phyloP scores from a whole-genome alignment of 352 stramenopile genomes.

The Globisporangium acanthophoron region DNA sequence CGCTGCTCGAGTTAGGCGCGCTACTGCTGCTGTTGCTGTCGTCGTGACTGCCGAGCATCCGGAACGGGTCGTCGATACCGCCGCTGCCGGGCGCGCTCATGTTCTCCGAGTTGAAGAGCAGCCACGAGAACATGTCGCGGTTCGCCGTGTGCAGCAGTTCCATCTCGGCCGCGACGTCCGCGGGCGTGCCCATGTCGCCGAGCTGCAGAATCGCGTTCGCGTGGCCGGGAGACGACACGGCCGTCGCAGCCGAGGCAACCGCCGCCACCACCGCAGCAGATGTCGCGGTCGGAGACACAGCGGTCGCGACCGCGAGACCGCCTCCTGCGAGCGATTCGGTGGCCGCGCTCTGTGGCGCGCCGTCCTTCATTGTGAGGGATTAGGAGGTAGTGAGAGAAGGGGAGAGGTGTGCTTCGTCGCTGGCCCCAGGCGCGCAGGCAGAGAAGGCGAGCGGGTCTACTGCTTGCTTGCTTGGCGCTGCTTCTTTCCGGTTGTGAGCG shows the following conservation, averaged over 20 bases:
- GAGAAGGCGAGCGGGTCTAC: neutral
- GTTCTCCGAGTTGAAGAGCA: conserved; percentile 84
- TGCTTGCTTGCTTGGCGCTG: neutral
- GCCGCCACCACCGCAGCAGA: conserved; percentile 1
- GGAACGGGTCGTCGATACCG: conserved; percentile 56
- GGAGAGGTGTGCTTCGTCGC: neutral
- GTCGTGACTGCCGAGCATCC: conserved; percentile 35
- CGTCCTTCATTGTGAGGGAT: neutral
- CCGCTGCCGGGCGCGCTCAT: conserved; percentile 40
- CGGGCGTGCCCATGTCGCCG: conserved; percentile 18
- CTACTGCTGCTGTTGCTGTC: conserved; percentile 10
- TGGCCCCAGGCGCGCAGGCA: neutral
- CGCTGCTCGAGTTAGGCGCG: conserved; percentile 8
- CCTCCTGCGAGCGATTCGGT: conserved; percentile 1
- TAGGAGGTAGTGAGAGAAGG: neutral
- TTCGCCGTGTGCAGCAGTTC: conserved; percentile 64
- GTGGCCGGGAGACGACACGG: neutral
- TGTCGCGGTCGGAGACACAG: conserved; percentile 2
- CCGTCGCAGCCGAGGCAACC: neutral
- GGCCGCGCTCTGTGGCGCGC: neutral
- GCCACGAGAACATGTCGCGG: conserved; percentile 83
- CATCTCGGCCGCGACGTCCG: conserved; percentile 42
- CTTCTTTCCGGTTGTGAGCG: conserved; percentile 1
- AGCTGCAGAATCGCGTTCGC: conserved; percentile 12
- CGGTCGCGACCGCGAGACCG: conserved; percentile 1